A percentile compares a stretch with the other conserved stretches of the same genome.
phyloP scores from a whole-genome alignment of 208 protist species.

The Acanthamoeba culbertsoni region DNA sequence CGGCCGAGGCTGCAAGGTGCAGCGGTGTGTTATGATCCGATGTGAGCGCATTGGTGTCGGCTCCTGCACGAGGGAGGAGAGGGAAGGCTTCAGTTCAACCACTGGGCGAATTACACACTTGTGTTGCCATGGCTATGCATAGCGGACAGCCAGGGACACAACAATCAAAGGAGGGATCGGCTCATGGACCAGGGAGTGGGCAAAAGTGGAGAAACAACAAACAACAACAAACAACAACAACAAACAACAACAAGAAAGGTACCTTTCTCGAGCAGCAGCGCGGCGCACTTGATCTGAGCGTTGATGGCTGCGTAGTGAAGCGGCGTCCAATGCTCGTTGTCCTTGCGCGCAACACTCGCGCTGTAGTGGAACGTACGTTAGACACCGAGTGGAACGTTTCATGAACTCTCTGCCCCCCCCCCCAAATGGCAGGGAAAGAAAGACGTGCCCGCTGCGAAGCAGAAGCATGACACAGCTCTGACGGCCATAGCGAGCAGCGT shows the following conservation, averaged over 20 bases:
- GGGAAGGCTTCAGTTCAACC: neutral
- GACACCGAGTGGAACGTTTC: neutral
- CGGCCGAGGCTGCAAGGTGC: neutral
- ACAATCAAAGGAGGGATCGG: too few relatives aligned
- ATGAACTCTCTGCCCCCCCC: neutral
- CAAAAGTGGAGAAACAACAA: too few relatives aligned
- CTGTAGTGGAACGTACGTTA: too few relatives aligned
- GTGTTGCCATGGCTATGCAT: too few relatives aligned
- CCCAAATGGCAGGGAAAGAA: neutral
- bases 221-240: too few relatives aligned
- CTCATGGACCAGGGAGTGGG: too few relatives aligned
- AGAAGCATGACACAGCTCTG: conserved; percentile 16
- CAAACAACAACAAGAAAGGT: too few relatives aligned
- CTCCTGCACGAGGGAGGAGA: neutral
- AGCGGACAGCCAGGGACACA: too few relatives aligned
- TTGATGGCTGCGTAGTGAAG: conserved; percentile 40
- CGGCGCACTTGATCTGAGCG: neutral
- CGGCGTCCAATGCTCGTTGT: conserved; percentile 43
- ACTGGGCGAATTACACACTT: too few relatives aligned
- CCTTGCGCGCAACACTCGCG: neutral
- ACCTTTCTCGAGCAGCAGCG: conserved; percentile 9
- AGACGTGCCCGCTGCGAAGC: neutral
- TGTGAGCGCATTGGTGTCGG: neutral
- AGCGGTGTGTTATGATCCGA: neutral
- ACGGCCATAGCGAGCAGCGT: neutral